A percentile compares a stretch with the other conserved stretches of the same genome.
These are phyloP conservation scores for Penicillium robsamsonii DNA, from an alignment of 495 filamentous ascomycete genomes.

Conservation along the genomic window DNA sequence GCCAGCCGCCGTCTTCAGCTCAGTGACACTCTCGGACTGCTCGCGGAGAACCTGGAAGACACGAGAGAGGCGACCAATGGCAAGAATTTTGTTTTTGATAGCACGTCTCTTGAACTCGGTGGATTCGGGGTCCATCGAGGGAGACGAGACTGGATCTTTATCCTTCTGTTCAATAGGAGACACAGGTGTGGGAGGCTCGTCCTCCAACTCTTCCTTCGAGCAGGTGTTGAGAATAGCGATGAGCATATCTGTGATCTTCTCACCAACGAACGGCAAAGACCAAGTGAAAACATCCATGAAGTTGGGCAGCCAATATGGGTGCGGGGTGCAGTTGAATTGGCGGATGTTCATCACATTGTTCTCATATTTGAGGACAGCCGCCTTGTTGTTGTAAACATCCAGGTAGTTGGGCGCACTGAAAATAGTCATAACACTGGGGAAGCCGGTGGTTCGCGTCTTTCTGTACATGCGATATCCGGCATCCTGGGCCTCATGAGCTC, in stretches of 20 bases:
- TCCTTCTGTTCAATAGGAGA: conserved; percentile 55
- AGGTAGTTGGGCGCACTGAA: conserved; percentile 98
- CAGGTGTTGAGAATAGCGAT: conserved; percentile 97
- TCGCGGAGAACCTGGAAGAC: conserved; percentile 98
- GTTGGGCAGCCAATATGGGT: conserved; percentile 98
- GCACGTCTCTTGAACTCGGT: conserved; percentile 90
- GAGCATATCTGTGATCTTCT: conserved; percentile 99
- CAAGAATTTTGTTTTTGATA: conserved; percentile 99
- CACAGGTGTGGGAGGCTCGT: conserved; percentile 67
- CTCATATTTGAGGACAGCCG: conserved; percentile 96
- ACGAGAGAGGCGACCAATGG: conserved; percentile 92
- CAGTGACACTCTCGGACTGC: conserved; percentile 93
- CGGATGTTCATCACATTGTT: conserved; percentile 99
- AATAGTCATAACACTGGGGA: conserved; percentile 99
- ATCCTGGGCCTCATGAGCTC: conserved; percentile 98
- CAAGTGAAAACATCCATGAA: conserved; percentile 99
- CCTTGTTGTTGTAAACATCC: conserved; percentile 99
- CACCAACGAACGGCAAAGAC: conserved; percentile 97
- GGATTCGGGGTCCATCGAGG: conserved; percentile 71
- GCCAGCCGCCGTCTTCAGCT: conserved; percentile 94
- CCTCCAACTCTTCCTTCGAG: conserved; percentile 92
- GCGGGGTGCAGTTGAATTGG: conserved; percentile 98
- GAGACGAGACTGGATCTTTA: conserved; percentile 53
- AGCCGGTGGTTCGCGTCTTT: conserved; percentile 95
- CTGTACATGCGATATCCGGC: conserved; percentile 99